Percentiles rank a stretch among this genome's conserved stretches.
These are phyloP conservation scores for Zea luxurians DNA, from an alignment of 176 grass and related monocot genomes.

Conservation along the genomic window DNA sequence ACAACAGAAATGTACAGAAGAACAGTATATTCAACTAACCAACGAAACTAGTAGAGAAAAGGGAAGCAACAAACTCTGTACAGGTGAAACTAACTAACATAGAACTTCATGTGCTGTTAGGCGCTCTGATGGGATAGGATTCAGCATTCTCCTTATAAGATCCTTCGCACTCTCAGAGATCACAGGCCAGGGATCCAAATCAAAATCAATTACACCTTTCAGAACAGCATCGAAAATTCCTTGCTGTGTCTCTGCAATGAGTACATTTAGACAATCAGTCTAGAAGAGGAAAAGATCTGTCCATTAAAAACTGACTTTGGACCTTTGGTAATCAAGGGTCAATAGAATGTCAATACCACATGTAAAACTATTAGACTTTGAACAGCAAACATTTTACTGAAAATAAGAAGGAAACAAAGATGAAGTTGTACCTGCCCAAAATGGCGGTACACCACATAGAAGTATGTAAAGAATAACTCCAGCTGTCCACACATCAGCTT, in stretches of 20 bases:
- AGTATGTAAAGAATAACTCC: conserved; percentile 90
- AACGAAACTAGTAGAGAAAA: conserved; percentile 5
- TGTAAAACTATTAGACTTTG: neutral
- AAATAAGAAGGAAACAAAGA: conserved; percentile 13
- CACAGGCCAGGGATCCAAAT: conserved; percentile 63
- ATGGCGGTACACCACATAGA: conserved; percentile 77
- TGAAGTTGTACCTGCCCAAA: conserved; percentile 59
- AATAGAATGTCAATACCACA: neutral
- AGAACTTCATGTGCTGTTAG: conserved; percentile 60
- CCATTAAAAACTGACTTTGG: neutral
- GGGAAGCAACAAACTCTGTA: conserved; percentile 1
- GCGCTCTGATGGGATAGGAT: conserved; percentile 45
- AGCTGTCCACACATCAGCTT: conserved; percentile 95
- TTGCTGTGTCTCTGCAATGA: conserved; percentile 58
- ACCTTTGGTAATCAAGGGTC: neutral
- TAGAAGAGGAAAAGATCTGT: neutral
- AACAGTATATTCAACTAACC: conserved; percentile 20
- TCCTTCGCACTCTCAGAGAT: conserved; percentile 66
- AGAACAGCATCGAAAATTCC: conserved; percentile 73
- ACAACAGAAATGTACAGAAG: neutral
- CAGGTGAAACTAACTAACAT: conserved; percentile 53
- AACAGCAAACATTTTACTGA: neutral
- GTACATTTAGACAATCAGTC: conserved; percentile 27
- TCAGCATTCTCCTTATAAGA: conserved; percentile 66
- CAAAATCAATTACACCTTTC: conserved; percentile 66